Percentiles rank a stretch among this genome's conserved stretches.
These are phyloP conservation scores for Penstemon davidsonii DNA, from an alignment of 257 asterid species.

Conservation along the genomic window DNA sequence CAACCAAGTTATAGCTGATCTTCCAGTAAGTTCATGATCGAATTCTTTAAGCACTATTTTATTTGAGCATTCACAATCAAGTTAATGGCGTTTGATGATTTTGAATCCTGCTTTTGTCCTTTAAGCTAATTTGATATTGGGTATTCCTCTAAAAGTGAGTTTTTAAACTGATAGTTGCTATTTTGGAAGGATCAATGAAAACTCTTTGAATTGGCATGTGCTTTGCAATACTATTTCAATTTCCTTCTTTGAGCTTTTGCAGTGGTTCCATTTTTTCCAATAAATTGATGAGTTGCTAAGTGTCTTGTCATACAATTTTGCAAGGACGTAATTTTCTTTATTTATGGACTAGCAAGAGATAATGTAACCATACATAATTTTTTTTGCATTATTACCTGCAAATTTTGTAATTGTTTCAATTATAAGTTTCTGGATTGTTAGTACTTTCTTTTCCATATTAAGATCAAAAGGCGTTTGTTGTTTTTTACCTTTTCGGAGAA, in stretches of 20 bases:
- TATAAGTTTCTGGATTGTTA: slow-evolving; percentile 10
- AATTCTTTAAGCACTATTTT: slow-evolving; percentile 20
- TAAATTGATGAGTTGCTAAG: slow-evolving; percentile 18
- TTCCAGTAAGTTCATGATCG: slow-evolving; percentile 75
- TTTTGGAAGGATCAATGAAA: not conserved
- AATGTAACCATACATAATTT: not conserved
- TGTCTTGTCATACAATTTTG: slow-evolving; percentile 13
- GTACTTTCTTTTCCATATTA: not conserved
- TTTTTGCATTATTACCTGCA: slow-evolving; percentile 12
- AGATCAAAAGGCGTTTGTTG: slow-evolving; percentile 20
- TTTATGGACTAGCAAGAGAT: slow-evolving; percentile 14
- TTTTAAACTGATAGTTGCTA: slow-evolving; percentile 1
- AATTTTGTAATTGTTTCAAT: slow-evolving; percentile 3
- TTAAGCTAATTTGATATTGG: slow-evolving; percentile 8
- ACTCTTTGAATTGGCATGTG: slow-evolving; percentile 8
- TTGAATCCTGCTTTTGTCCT: not conserved
- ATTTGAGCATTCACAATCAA: slow-evolving; percentile 13
- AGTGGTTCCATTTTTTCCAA: slow-evolving; percentile 18
- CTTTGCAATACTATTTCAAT: not conserved
- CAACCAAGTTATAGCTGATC: slow-evolving; percentile 92
- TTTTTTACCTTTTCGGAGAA: slow-evolving; percentile 21
- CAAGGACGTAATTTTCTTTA: slow-evolving; percentile 12
- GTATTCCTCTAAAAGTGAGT: slow-evolving; percentile 5
- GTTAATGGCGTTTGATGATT: slow-evolving; percentile 15
- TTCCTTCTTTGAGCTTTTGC: slow-evolving; percentile 11